These are phyloP conservation scores for Penicillium sumatraense DNA, from an alignment of 2,329 filamentous ascomycete species.

Conservation along the genomic window DNA sequence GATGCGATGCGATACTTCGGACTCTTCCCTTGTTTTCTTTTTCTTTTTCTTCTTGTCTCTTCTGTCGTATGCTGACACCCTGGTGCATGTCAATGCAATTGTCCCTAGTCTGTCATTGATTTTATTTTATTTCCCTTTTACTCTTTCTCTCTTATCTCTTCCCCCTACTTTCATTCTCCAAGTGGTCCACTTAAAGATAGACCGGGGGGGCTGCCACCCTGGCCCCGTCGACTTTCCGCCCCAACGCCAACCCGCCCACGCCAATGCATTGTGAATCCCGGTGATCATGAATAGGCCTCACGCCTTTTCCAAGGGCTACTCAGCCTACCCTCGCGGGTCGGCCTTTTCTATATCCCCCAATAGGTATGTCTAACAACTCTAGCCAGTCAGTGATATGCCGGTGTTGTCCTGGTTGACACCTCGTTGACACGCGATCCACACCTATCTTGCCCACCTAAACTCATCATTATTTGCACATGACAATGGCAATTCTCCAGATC, in stretches of 20 bases:
- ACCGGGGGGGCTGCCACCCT: slow-evolving; percentile 7
- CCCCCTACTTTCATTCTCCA: too few species aligned
- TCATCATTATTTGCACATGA: neutral
- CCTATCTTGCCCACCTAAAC: neutral
- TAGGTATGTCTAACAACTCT: slow-evolving; percentile 64
- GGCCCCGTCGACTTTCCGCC: slow-evolving; percentile 6
- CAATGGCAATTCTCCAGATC: slow-evolving; percentile 6
- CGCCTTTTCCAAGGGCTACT: slow-evolving; percentile 77
- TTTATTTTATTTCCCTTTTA: too few species aligned
- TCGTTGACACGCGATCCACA: neutral
- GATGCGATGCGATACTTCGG: too few species aligned
- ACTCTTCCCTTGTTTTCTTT: slow-evolving; percentile 5
- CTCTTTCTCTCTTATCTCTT: neutral
- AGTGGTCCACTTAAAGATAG: slow-evolving; percentile 8
- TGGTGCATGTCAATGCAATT: neutral
- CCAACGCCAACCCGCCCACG: slow-evolving; percentile 24
- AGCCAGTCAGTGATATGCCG: neutral
- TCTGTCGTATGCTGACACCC: neutral
- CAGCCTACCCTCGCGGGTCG: slow-evolving; percentile 70
- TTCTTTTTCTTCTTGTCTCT: neutral
- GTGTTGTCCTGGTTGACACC: neutral
- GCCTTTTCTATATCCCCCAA: slow-evolving; percentile 89
- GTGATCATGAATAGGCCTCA: slow-evolving; percentile 83
- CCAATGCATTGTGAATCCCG: slow-evolving; percentile 35
- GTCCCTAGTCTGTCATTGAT: too few species aligned